These are phyloP conservation scores for Skeletonema marinoi DNA, from an alignment of 108 stramenopile genomes.

Conservation along the genomic window DNA sequence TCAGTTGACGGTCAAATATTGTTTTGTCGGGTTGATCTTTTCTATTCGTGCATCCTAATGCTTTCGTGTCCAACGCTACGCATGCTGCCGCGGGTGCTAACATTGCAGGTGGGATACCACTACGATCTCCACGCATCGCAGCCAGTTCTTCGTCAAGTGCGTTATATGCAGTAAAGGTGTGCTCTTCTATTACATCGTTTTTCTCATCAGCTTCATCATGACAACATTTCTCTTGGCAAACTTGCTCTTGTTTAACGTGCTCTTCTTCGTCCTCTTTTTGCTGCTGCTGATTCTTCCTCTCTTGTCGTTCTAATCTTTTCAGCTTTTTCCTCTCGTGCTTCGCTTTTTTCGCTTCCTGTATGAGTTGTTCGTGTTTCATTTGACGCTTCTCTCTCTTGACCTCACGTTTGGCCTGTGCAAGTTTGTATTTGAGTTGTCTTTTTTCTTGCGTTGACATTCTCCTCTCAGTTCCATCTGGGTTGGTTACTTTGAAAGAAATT, in stretches of 20 bases:
- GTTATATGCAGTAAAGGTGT: background rate
- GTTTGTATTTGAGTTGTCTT: conserved; percentile 53
- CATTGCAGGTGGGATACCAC: conserved; percentile 62
- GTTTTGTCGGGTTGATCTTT: conserved; percentile 4
- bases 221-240: background rate
- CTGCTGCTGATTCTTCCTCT: background rate
- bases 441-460: conserved; percentile 84
- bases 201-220: background rate
- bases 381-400: conserved; percentile 30
- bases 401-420: conserved; percentile 36
- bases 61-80: conserved; percentile 21
- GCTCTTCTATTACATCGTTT: background rate
- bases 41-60: background rate
- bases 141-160: conserved; percentile 61
- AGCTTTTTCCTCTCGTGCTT: conserved; percentile 30
- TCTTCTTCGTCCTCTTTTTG: conserved; percentile 2
- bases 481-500: conserved; percentile 49
- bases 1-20: conserved; percentile 48
- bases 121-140: conserved; percentile 48
- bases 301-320: conserved; percentile 11
- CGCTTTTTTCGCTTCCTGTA: conserved; percentile 28
- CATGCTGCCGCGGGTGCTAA: conserved; percentile 64
- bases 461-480: conserved; percentile 61
- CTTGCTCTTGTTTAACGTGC: background rate
- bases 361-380: conserved; percentile 19